These are phyloP conservation scores for Jaltomata sinuosa DNA, from an alignment of 257 asterid genomes.

Conservation along the genomic window DNA sequence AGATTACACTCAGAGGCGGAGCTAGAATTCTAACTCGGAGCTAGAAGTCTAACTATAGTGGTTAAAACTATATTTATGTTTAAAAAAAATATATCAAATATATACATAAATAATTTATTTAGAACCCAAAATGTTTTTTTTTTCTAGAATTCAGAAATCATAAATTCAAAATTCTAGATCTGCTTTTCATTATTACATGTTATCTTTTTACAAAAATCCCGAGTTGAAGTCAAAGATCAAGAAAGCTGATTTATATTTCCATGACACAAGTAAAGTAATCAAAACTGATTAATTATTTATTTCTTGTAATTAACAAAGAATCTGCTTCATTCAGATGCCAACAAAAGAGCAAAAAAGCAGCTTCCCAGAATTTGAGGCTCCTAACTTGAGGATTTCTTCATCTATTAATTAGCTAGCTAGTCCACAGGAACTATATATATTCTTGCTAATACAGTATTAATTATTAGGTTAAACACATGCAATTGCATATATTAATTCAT, in stretches of 20 bases:
- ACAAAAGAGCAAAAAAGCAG: not conserved
- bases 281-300: not conserved
- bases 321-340: not conserved
- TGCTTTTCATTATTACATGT: not conserved
- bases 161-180: not conserved
- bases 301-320: not conserved
- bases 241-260: not conserved
- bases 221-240: not conserved
- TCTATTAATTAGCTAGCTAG: not conserved
- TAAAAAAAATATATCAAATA: not conserved
- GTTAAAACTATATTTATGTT: not conserved
- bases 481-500: not conserved
- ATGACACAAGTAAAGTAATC: not conserved
- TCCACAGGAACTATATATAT: not conserved
- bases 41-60: not conserved
- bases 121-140: not conserved
- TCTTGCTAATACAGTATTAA: not conserved
- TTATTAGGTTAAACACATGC: not conserved
- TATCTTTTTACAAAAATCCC: not conserved
- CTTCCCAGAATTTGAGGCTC: constrained; percentile 10
- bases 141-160: not conserved
- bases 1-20: too few species aligned
- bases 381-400: not conserved
- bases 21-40: not conserved
- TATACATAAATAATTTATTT: not conserved